Percentiles rank a stretch among this genome's conserved stretches.
Conservation (phyloP, 129 eudicot species). For the Smallanthus sonchifolius region DNA sequence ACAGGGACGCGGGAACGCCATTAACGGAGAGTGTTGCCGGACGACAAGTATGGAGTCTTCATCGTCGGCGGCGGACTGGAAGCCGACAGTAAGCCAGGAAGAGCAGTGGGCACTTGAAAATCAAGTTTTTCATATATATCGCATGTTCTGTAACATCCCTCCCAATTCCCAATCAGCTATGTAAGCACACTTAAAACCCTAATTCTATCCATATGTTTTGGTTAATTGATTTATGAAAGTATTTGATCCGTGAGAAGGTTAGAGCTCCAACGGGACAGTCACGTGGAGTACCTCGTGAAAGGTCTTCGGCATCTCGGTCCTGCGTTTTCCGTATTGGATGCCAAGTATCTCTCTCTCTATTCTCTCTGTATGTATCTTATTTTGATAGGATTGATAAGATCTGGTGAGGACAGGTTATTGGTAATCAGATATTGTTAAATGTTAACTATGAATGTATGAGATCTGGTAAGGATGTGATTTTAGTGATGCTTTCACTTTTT, state of each 20-base stretch:
- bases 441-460: background rate
- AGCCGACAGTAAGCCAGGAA: constrained; percentile 47
- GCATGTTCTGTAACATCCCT: constrained; percentile 38
- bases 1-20: constrained; percentile 1
- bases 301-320: constrained; percentile 68
- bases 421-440: background rate
- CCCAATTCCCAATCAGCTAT: constrained; percentile 54
- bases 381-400: background rate
- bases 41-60: constrained; percentile 24
- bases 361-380: background rate
- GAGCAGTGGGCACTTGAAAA: constrained; percentile 59
- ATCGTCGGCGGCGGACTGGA: constrained; percentile 24
- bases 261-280: constrained; percentile 65
- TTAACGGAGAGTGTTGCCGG: constrained; percentile 2
- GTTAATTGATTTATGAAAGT: constrained; percentile 10
- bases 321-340: constrained; percentile 61
- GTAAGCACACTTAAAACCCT: constrained; percentile 34
- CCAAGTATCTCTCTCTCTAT: constrained; percentile 44
- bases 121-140: constrained; percentile 50
- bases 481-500: background rate
- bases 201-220: background rate
- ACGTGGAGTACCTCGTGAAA: constrained; percentile 60
- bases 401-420: background rate
- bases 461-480: background rate
- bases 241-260: constrained; percentile 31